A percentile compares a stretch with the other conserved stretches of the same genome.
Evolutionary conservation across 164 flowering plant genomes (phyloP).

Genomic region (Akebia trifoliata): DNA sequence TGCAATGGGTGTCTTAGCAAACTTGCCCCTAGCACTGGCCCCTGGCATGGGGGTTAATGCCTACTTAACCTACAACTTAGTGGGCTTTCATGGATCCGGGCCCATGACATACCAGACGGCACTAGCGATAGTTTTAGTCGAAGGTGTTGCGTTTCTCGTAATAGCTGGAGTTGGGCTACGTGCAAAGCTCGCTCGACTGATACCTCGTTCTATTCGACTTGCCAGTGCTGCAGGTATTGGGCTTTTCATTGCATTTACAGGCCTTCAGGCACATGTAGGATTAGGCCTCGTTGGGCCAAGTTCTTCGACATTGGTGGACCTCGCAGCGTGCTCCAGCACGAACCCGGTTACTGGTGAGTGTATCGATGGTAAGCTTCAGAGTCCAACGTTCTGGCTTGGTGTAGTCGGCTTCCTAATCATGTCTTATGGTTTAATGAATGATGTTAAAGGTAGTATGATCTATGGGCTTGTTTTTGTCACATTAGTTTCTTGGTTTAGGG

Average conservation of each 20-base stretch:
- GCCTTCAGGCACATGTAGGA: slow-evolving; percentile 63
- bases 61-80: slow-evolving; percentile 67
- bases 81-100: slow-evolving; percentile 84
- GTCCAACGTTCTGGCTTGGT: slow-evolving; percentile 85
- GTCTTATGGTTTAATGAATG: slow-evolving; percentile 56
- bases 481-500: slow-evolving; percentile 66
- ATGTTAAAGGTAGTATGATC: slow-evolving; percentile 78
- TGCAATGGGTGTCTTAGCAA: slow-evolving; percentile 73
- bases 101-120: slow-evolving; percentile 60
- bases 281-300: slow-evolving; percentile 77
- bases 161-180: slow-evolving; percentile 64
- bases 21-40: slow-evolving; percentile 69
- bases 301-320: slow-evolving; percentile 51
- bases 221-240: slow-evolving; percentile 80
- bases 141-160: slow-evolving; percentile 52
- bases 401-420: slow-evolving; percentile 54
- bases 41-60: slow-evolving; percentile 93
- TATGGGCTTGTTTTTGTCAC: slow-evolving; percentile 74
- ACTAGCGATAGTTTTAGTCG: slow-evolving; percentile 54
- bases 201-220: slow-evolving; percentile 58
- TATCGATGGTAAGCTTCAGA: slow-evolving; percentile 43
- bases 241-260: slow-evolving; percentile 80
- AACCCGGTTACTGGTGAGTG: slow-evolving; percentile 61
- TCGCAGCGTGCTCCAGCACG: slow-evolving; percentile 45
- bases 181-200: slow-evolving; percentile 55